These are phyloP conservation scores for Geopyxis carbonaria DNA, from an alignment of 495 filamentous ascomycete genomes.

Conservation along the genomic window DNA sequence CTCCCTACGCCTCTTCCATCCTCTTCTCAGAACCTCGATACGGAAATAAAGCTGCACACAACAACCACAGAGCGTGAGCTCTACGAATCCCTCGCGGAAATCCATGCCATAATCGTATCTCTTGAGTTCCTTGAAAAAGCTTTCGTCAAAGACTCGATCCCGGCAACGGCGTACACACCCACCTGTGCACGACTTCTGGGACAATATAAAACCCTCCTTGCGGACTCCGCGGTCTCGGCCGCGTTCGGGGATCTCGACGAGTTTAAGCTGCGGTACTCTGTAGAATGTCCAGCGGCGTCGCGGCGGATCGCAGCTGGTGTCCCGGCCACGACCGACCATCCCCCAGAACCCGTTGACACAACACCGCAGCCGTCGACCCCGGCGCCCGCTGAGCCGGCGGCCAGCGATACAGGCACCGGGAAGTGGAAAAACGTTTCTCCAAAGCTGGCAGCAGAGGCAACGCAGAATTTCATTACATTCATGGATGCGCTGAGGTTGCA, in stretches of 20 bases:
- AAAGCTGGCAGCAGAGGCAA: conserved; percentile 44
- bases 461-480: conserved; percentile 96
- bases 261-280: conserved; percentile 45
- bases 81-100: conserved; percentile 87
- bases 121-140: conserved; percentile 92
- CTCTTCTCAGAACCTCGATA: conserved; percentile 21
- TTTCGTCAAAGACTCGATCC: conserved; percentile 87
- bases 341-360: conserved; percentile 10
- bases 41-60: conserved; percentile 86
- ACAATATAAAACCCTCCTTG: conserved; percentile 88
- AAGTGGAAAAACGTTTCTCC: conserved; percentile 21
- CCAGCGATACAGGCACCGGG: conserved; percentile 7
- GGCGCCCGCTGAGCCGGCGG: conserved; percentile 40
- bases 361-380: conserved; percentile 43
- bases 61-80: conserved; percentile 78
- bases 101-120: conserved; percentile 94
- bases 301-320: conserved; percentile 75
- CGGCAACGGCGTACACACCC: conserved; percentile 86
- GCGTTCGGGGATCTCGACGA: conserved; percentile 77
- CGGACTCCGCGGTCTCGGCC: conserved; percentile 63
- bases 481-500: conserved; percentile 82
- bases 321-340: conserved; percentile 13
- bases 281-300: conserved; percentile 66
- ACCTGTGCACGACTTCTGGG: conserved; percentile 83
- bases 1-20: conserved; percentile 17